Percentiles rank a stretch among this genome's conserved stretches.
These are phyloP conservation scores for Pterula multifida DNA, from an alignment of 1,284 basidiomycete genomes.

Conservation along the genomic window DNA sequence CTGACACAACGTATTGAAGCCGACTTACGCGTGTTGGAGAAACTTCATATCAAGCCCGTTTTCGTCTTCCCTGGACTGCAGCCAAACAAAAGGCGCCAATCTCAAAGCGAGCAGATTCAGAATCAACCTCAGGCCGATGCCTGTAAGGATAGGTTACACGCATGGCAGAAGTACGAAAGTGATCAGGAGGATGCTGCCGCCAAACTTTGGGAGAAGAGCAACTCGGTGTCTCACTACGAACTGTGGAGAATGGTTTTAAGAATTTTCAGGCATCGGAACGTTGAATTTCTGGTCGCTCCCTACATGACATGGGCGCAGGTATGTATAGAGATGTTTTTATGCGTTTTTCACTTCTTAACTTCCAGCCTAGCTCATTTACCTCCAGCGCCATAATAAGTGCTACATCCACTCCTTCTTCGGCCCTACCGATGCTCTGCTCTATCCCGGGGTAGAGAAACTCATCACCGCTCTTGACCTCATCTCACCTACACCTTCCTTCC, in stretches of 20 bases:
- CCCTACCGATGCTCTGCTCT: conserved; percentile 83
- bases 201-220: conserved; percentile 58
- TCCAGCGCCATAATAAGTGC: conserved; percentile 84
- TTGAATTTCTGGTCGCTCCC: conserved; percentile 94
- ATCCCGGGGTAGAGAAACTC: conserved; percentile 83
- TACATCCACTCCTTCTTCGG: conserved; percentile 96
- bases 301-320: conserved; percentile 94
- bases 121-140: conserved; percentile 34
- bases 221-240: conserved; percentile 68
- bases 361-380: conserved; percentile 69
- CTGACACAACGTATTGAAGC: conserved; percentile 81
- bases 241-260: conserved; percentile 86
- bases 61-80: conserved; percentile 90
- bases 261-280: conserved; percentile 89
- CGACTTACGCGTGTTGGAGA: conserved; percentile 86
- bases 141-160: conserved; percentile 65
- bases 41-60: conserved; percentile 89
- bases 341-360: neutral
- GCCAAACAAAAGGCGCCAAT: conserved; percentile 52
- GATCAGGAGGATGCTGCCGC: conserved; percentile 82
- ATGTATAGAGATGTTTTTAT: conserved; percentile 11
- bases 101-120: conserved; percentile 25
- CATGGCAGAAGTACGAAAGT: conserved; percentile 85
- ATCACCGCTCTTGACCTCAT: conserved; percentile 80
- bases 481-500: conserved; percentile 60